Evolutionary conservation across 257 asterid species (phyloP), one percentile per base, ranked within the genome.

Genomic region (Jacaranda mimosifolia): DNA sequence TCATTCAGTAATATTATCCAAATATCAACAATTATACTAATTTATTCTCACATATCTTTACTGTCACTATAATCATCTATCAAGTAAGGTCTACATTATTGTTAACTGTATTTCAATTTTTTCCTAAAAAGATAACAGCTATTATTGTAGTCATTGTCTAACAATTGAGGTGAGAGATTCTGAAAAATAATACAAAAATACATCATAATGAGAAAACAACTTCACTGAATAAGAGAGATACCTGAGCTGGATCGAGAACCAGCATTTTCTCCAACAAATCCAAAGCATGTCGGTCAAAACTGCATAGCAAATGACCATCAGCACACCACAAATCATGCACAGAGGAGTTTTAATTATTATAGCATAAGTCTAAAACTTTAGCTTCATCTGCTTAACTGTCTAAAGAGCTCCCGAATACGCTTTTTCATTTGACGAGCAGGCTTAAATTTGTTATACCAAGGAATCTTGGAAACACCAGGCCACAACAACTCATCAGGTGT

Each of bases 381-480:
- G 81, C 40, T 63, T 72, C 83, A 80, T 68, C 51, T 77, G 70
- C 97, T 89, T 85, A 88, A 96, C 99, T 85, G 92, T 75, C 94
- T 86, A 80, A 93, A 96, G 73, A 86, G 87, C 89, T 96, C 98
- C 79, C 94, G 92, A 21, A 89, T 76, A 63, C 97, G 92, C 85
- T 89, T 93, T 87, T 89, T 93, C 97, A 91, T 87, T 12, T 85
- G 91, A 70, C 92, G 91, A 52, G 95, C 39, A 39, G 99, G 99
- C 85, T 93, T 93, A 86, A 96, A 93, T 83, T 93, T 96, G 89
- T 80, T 87, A 83, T 96, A 96, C 99, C 97, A 96, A 14, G 96
- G 97, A 42, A 89, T 83, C 93, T 93, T 96, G 46, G 99, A 89
- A 76, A 96, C 98, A 71, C 99, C 98, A 70, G 99, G 98, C 99